phyloP scores from a whole-genome alignment of 2,329 filamentous ascomycete genomes.

The Grosmannia clavigera region DNA sequence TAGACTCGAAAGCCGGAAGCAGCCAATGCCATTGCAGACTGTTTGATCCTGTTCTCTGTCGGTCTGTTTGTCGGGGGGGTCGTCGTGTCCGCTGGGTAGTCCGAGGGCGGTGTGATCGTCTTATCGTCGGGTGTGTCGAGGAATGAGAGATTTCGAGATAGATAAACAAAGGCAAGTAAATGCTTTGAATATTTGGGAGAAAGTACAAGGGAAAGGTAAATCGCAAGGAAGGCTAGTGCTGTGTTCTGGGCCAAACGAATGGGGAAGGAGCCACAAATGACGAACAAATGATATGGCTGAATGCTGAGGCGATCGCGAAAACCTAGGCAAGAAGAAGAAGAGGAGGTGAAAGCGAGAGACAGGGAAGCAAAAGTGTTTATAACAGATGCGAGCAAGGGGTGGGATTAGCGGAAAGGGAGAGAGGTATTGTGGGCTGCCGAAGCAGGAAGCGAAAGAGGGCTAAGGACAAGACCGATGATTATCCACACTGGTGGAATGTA shows the following conservation, averaged over 20 bases:
- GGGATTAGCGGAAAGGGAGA: not conserved
- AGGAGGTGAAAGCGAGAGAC: not conserved
- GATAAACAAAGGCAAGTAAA: slow-evolving; percentile 12
- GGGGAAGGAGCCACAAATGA: not conserved
- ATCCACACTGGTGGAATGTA: not conserved
- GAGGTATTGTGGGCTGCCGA: not conserved
- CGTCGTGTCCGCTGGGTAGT: not conserved
- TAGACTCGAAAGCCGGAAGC: not conserved
- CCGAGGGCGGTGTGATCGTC: not conserved
- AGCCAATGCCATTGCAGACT: slow-evolving; percentile 7
- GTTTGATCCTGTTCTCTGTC: not conserved
- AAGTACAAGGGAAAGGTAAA: not conserved
- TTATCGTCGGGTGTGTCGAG: not conserved
- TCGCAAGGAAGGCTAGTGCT: not conserved
- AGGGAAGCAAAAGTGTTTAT: slow-evolving; percentile 6
- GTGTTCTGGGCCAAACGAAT: not conserved
- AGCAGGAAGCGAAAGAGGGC: not conserved
- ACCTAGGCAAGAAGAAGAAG: not conserved
- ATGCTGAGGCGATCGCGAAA: not conserved
- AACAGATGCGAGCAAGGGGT: not conserved
- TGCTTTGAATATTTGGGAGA: slow-evolving; percentile 6
- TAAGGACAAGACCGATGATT: not conserved
- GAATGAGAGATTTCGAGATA: not conserved
- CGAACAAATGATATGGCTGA: not conserved
- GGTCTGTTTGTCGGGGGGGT: not conserved